phyloP scores from a whole-genome alignment of 305 asterid species.

The Withania somnifera region DNA sequence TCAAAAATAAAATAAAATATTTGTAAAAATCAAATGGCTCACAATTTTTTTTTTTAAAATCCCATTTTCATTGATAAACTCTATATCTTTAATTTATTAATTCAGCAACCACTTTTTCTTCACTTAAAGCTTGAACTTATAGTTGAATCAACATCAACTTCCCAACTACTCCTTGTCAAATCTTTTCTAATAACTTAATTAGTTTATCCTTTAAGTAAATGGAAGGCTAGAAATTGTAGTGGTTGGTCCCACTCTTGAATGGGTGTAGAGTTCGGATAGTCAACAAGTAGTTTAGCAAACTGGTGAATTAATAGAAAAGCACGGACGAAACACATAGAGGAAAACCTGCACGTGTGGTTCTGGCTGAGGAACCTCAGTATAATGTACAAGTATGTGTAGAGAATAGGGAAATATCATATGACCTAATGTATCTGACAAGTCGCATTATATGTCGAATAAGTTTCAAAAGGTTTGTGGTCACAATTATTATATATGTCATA shows the following conservation, averaged over 20 bases:
- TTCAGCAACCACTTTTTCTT: neutral
- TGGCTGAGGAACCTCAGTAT: no score
- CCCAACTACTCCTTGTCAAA: neutral
- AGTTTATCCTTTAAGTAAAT: neutral
- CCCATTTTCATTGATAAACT: neutral
- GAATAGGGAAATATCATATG: no score
- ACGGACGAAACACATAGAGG: no score
- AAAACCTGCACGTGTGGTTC: no score
- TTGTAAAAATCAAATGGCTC: neutral
- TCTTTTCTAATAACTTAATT: neutral
- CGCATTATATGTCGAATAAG: no score
- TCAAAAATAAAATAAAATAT: neutral
- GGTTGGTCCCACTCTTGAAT: neutral
- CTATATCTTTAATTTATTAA: neutral
- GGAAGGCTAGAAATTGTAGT: neutral
- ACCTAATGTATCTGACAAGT: no score
- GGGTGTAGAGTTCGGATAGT: no score
- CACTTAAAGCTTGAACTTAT: neutral
- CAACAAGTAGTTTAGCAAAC: no score
- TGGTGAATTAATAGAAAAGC: no score
- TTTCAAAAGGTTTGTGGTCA: neutral
- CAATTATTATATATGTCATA: neutral
- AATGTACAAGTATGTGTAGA: no score
- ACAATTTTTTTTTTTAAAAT: no score
- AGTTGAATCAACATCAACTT: neutral